Evolutionary conservation across 305 asterid species (phyloP).

Genomic region (Petunia hybrid): DNA sequence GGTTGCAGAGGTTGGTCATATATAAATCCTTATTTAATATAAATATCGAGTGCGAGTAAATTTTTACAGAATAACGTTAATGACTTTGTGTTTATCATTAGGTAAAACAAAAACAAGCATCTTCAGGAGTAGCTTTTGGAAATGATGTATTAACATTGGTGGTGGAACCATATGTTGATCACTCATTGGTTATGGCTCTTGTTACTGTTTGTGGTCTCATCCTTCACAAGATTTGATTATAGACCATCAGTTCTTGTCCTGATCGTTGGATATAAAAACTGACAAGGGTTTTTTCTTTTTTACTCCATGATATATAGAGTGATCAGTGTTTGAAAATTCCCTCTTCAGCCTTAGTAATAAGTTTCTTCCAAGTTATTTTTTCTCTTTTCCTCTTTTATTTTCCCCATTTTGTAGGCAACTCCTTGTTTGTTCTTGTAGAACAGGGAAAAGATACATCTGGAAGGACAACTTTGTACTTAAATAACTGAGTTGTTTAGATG

Average conservation of each 20-base stretch:
- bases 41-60: too few species aligned
- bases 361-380: background rate
- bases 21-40: too few species aligned
- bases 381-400: too few species aligned
- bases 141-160: constrained; percentile 54
- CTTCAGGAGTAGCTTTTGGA: constrained; percentile 54
- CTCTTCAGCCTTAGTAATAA: background rate
- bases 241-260: background rate
- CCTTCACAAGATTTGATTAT: constrained; percentile 43
- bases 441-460: background rate
- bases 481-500: constrained; percentile 12
- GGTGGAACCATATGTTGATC: constrained; percentile 60
- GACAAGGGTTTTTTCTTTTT: too few species aligned
- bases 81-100: constrained; percentile 1
- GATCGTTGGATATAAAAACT: too few species aligned
- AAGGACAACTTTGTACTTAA: background rate
- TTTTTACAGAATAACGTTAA: background rate
- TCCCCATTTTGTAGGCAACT: background rate
- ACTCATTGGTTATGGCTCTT: constrained; percentile 59
- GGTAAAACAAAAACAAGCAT: constrained; percentile 49
- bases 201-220: constrained; percentile 55
- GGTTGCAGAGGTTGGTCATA: constrained; percentile 64
- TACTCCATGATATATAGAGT: background rate
- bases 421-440: background rate
- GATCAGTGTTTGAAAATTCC: background rate